These are phyloP conservation scores for Bremia lactucae DNA, from an alignment of 352 stramenopile genomes.

Conservation along the genomic window DNA sequence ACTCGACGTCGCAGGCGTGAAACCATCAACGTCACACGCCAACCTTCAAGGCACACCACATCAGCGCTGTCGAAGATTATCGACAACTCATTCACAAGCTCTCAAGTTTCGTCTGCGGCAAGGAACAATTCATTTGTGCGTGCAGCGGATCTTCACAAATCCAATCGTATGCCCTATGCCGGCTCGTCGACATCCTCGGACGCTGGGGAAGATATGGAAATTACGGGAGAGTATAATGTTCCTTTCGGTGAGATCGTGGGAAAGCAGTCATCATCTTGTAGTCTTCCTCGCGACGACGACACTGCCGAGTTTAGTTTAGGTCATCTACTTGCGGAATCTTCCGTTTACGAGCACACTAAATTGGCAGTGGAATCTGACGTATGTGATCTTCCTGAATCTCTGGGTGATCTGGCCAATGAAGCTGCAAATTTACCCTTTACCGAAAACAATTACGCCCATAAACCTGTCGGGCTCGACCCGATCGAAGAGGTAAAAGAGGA, in stretches of 20 bases:
- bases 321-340: constrained; percentile 47
- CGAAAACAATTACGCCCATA: constrained; percentile 6
- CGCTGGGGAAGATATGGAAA: constrained; percentile 79
- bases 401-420: constrained; percentile 20
- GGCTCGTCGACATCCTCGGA: constrained; percentile 74
- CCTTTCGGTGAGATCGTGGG: constrained; percentile 3
- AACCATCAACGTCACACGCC: constrained; percentile 22
- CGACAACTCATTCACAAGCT: constrained; percentile 3
- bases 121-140: constrained; percentile 41
- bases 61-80: constrained; percentile 2
- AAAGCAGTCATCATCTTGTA: constrained; percentile 4
- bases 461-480: constrained; percentile 31
- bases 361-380: constrained; percentile 12
- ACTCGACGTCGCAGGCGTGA: constrained; percentile 38
- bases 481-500: constrained; percentile 62
- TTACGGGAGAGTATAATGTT: constrained; percentile 65
- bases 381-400: constrained; percentile 16
- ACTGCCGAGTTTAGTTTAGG: constrained; percentile 56
- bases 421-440: constrained; percentile 9
- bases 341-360: constrained; percentile 29
- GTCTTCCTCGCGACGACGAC: constrained; percentile 25
- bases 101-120: constrained; percentile 4
- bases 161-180: constrained; percentile 39
- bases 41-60: constrained; percentile 2
- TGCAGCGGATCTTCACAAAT: constrained; percentile 6